phyloP scores from a whole-genome alignment of 1,284 basidiomycete species.

The Nidula niveotomentosa region DNA sequence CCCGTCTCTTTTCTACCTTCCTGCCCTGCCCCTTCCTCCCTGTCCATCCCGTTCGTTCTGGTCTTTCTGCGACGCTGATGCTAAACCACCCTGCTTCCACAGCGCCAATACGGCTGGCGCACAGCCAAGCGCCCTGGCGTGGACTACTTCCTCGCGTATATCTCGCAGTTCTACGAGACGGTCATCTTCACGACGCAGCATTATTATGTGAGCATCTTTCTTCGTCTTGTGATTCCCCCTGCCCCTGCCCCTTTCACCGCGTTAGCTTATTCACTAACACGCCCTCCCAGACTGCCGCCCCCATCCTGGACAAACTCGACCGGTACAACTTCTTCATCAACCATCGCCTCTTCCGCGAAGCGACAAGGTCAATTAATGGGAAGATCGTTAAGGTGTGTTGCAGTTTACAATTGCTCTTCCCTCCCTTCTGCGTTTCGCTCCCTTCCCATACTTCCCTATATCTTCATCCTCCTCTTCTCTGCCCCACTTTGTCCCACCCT shows the following conservation, averaged over 20 bases:
- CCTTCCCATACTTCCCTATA: no score
- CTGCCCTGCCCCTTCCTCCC: no score
- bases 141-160: slow-evolving; percentile 96
- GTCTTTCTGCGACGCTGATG: neutral
- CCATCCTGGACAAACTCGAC: slow-evolving; percentile 95
- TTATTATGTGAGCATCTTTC: slow-evolving; percentile 67
- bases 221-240: neutral
- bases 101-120: slow-evolving; percentile 88
- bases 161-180: slow-evolving; percentile 97
- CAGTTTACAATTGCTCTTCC: neutral
- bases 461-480: no score
- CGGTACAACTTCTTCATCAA: slow-evolving; percentile 89
- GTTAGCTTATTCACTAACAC: neutral
- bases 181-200: slow-evolving; percentile 95
- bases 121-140: slow-evolving; percentile 95
- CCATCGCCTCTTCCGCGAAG: slow-evolving; percentile 91
- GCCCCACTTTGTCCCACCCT: no score
- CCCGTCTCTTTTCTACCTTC: neutral
- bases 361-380: slow-evolving; percentile 78
- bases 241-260: neutral
- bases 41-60: no score
- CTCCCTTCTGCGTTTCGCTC: neutral
- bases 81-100: slow-evolving; percentile 5
- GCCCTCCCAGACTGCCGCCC: slow-evolving; percentile 71
- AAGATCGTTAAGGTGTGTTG: slow-evolving; percentile 74